A percentile compares a stretch with the other conserved stretches of the same genome.
Evolutionary conservation across 179 eudicot species (phyloP).

Genomic region (Nepenthes alata): DNA sequence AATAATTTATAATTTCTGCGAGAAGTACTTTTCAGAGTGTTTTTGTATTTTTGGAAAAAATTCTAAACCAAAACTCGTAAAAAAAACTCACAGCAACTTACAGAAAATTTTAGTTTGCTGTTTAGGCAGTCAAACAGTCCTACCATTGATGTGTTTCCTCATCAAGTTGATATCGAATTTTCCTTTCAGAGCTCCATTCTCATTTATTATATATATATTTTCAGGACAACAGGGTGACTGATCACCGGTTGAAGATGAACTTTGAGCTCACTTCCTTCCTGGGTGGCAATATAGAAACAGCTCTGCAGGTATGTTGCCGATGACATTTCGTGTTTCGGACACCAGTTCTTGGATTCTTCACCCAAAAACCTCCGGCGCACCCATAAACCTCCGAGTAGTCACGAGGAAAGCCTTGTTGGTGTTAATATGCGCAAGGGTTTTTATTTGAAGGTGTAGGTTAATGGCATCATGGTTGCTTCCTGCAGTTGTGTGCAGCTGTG

Average conservation of each 20-base stretch:
- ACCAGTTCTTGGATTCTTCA: too few species aligned
- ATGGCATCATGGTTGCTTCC: not conserved
- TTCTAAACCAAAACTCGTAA: too few species aligned
- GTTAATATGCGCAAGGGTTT: not conserved
- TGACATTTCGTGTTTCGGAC: not conserved
- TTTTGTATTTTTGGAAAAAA: too few species aligned
- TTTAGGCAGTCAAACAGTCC: not conserved
- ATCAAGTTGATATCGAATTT: not conserved
- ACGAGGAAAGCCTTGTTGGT: not conserved
- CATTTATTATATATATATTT: not conserved
- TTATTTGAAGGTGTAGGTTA: conserved; percentile 1
- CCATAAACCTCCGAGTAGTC: too few species aligned
- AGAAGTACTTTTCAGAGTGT: too few species aligned
- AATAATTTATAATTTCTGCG: too few species aligned
- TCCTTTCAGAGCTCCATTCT: not conserved
- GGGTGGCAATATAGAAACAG: conserved; percentile 74
- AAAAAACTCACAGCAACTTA: too few species aligned
- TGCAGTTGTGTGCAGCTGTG: conserved; percentile 72
- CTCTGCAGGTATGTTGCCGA: conserved; percentile 53
- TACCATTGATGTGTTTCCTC: not conserved
- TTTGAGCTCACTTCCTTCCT: conserved; percentile 80
- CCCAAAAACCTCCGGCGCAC: too few species aligned
- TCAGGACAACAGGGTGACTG: conserved; percentile 94
- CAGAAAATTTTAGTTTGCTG: too few species aligned
- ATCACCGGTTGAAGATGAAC: conserved; percentile 90